Base-by-base conservation (phyloP, 108 stramenopile genomes). In the Conticribra weissflogii region DNA sequence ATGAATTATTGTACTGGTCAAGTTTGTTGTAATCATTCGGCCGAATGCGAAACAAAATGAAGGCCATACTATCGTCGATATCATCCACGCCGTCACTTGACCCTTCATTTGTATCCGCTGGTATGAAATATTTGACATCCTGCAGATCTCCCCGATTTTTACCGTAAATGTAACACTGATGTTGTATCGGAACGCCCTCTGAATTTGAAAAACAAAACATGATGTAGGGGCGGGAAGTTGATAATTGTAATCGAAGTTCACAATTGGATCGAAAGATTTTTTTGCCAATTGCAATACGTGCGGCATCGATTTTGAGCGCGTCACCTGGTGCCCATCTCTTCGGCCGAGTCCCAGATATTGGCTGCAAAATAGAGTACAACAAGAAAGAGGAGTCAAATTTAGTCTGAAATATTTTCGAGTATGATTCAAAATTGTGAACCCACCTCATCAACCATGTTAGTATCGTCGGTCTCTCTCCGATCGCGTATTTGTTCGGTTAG, bases 251-350 rank as follows among this genome's bases (percentile, higher is more conserved):
- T 2, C 47, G 59, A 33, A 83, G 36, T 15, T 19, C 24, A 54
- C 84, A 85, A 31, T 76, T 74, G 19, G 51, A 54, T 45, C 44
- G 59, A 23, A 66, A 68, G 9, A 87, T 71, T 64, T 77, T 74
- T 21, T 79, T 71, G 18, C 82, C 85, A 7, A 89, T 63, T 41
- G 81, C 72, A 45, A 89, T 79, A 14, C 88, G 83, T 45, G 58
- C 80, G 14, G 82, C 71, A 23, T 83, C 78, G 21, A 85, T 80
- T 27, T 36, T 53, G 46, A 50, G 28, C 3, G 57, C 23, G 36
- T 80, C 71, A 19, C 79, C 79, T 32, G 49, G 49, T 30, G 73
- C 64, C 32, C 65, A 59, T 19, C n/a, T 46, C 50, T 63, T 32
- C 48, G 4, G 28, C 15, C 16, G 25, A 49, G 8, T 8, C 9